Base-by-base conservation (phyloP, 148 eudicot genomes). In the Rheum nobile region DNA sequence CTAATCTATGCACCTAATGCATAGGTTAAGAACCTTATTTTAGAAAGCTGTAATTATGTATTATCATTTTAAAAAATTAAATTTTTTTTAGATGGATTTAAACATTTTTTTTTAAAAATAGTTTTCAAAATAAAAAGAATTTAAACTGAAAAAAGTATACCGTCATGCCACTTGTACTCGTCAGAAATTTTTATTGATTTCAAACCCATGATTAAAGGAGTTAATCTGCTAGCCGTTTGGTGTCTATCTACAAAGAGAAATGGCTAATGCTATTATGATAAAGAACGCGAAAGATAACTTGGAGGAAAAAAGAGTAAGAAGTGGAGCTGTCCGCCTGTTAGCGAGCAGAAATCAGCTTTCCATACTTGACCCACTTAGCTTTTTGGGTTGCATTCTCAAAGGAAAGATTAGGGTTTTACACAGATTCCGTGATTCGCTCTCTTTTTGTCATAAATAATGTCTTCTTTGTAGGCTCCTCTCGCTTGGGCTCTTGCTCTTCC, bases 331-430 rank as follows among this genome's bases (percentile, higher is more conserved):
- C 9, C 14, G 71, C 16, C 13, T 38, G 72, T 8, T 21, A 38
- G 47, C 48, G 17, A 41, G 47, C 50, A 39, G 70, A 71, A 71
- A 43, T 19, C 73, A 71, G 73, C 73, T 71, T 71, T 71, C 31
- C 72, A 26, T 22, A 69, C 38, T 39, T 43, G 31, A 71, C 73
- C 70, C 70, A 65, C 70, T 32, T 65, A 61, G 37, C 39, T 34
- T 65, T 71, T 71, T 71, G 43, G 19, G 50, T 39, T 16, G 70
- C 14, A 31, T 16, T 11, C 67, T 57, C 39, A 65, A 31, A 65
- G 41, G 10, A 65, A 65, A 65, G 70, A 65, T 65, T 59, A 65
- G 70, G 70, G 70, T 65, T 65, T 65, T 34, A 34, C 41, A 61
- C 11, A 28, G 35, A 31, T 28, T 61, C 67, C 67, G 67, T 61